Evolutionary conservation across 148 eudicot species (phyloP).

Genomic region (Persicaria maculosa): DNA sequence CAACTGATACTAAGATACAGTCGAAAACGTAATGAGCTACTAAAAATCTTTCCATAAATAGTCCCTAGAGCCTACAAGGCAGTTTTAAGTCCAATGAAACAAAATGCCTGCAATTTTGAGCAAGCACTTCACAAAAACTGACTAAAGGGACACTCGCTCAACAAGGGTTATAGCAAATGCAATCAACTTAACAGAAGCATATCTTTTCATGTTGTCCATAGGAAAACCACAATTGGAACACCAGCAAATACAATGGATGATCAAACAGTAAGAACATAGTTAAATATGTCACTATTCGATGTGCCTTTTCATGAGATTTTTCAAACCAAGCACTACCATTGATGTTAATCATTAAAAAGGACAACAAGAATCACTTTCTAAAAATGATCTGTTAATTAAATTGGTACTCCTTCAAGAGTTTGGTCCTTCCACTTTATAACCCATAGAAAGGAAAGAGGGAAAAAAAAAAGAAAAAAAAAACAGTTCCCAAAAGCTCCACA

Average conservation of each 20-base stretch:
- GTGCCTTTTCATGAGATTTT: not conserved
- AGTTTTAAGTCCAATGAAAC: no score
- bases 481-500: not conserved
- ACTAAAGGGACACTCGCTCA: no score
- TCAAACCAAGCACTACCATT: not conserved
- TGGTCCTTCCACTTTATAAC: not conserved
- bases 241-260: not conserved
- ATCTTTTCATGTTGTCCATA: no score
- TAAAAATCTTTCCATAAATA: no score
- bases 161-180: no score
- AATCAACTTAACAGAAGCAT: no score
- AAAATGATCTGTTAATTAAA: not conserved
- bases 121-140: no score
- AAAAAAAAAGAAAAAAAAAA: slow-evolving; percentile 3
- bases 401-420: not conserved
- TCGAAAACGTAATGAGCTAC: no score
- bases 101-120: no score
- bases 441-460: not conserved
- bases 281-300: not conserved
- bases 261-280: not conserved
- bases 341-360: not conserved
- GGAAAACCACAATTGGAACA: not conserved
- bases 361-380: not conserved
- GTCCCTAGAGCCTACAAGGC: no score
- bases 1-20: no score